Evolutionary conservation across 2,329 filamentous ascomycete species (phyloP).

Genomic region (Ophiostoma montium): DNA sequence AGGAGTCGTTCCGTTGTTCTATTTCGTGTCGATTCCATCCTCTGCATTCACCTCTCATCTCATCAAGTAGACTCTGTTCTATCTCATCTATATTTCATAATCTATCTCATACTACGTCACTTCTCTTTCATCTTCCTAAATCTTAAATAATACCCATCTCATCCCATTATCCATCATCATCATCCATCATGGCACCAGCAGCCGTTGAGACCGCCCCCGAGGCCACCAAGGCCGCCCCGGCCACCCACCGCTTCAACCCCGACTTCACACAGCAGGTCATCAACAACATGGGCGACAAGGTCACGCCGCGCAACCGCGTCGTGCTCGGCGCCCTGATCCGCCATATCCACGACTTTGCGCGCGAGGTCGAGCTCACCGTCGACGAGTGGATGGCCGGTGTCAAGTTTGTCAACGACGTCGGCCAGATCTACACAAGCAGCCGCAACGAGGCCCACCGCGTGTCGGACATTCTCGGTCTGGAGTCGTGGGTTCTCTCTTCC

Average conservation of each 20-base stretch:
- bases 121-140: neutral
- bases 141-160: neutral
- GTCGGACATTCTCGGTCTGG: constrained; percentile 59
- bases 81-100: neutral
- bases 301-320: constrained; percentile 50
- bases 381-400: constrained; percentile 63
- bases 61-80: neutral
- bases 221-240: constrained; percentile 12
- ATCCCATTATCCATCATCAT: neutral
- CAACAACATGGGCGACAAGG: constrained; percentile 58
- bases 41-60: neutral
- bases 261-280: constrained; percentile 63
- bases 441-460: constrained; percentile 63
- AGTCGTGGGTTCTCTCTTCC: constrained; percentile 32
- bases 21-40: neutral
- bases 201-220: neutral
- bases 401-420: constrained; percentile 47
- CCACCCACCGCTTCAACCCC: constrained; percentile 47
- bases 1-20: neutral
- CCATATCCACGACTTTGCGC: constrained; percentile 70
- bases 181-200: neutral
- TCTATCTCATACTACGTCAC: neutral
- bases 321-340: constrained; percentile 54
- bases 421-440: constrained; percentile 52
- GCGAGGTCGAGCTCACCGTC: constrained; percentile 65